Conservation (phyloP, 164 flowering plant species). For the Tinospora cordifolia region DNA sequence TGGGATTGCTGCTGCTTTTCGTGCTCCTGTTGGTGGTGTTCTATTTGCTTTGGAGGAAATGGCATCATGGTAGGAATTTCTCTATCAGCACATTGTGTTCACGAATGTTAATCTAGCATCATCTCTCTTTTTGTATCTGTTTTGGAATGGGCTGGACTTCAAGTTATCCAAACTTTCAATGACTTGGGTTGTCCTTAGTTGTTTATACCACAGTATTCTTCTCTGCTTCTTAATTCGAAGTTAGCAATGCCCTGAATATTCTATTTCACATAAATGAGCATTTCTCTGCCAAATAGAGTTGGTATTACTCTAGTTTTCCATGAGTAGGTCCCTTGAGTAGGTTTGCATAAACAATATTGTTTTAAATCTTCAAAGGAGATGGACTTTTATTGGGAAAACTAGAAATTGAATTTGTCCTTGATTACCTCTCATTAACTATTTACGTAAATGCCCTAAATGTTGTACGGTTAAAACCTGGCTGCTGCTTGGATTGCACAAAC, state of each 20-base stretch:
- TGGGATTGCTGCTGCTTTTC: conserved; percentile 91
- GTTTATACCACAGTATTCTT: no score
- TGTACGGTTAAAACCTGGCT: no score
- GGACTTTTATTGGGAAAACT: no score
- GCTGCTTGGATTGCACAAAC: no score
- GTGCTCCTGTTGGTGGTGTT: conserved; percentile 95
- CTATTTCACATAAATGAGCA: background rate
- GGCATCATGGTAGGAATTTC: conserved; percentile 69
- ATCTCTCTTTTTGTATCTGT: background rate
- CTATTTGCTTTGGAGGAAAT: conserved; percentile 87
- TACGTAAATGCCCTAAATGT: no score
- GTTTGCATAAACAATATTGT: no score
- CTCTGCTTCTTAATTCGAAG: background rate
- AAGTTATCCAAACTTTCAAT: background rate
- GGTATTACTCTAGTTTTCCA: no score
- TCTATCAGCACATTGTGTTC: background rate
- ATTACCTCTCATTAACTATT: no score
- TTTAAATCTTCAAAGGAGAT: no score
- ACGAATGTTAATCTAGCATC: background rate
- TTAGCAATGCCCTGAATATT: background rate
- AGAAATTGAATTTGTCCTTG: no score
- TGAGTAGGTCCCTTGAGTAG: no score
- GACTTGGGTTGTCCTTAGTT: background rate
- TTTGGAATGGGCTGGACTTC: background rate
- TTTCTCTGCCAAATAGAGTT: background rate